These are phyloP conservation scores for Fusarium sp. DNA, from an alignment of 2,329 filamentous ascomycete species.

Conservation along the genomic window DNA sequence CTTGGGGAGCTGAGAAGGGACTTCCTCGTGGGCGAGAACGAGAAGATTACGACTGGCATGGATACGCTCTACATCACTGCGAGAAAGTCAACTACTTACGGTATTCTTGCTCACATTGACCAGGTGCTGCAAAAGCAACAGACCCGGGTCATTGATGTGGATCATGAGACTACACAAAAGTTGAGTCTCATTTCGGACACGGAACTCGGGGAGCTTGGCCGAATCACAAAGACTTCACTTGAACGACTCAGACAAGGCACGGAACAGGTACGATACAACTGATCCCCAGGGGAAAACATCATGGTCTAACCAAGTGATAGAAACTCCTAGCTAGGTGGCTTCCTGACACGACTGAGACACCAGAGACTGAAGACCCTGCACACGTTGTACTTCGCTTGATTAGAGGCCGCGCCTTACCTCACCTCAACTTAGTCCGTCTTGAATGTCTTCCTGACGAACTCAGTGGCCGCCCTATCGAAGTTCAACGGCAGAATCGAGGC, in stretches of 20 bases:
- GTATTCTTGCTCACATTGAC: slow-evolving; percentile 53
- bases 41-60: slow-evolving; percentile 40
- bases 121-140: slow-evolving; percentile 44
- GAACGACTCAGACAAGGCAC: slow-evolving; percentile 26
- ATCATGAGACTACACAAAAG: slow-evolving; percentile 23
- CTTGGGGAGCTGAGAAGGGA: slow-evolving; percentile 47
- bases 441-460: slow-evolving; percentile 38
- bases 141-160: slow-evolving; percentile 44
- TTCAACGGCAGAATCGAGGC: slow-evolving; percentile 48
- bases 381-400: slow-evolving; percentile 61
- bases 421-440: slow-evolving; percentile 15
- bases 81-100: slow-evolving; percentile 45
- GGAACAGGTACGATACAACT: slow-evolving; percentile 35
- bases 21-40: slow-evolving; percentile 48
- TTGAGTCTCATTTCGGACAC: slow-evolving; percentile 21
- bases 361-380: slow-evolving; percentile 53
- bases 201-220: slow-evolving; percentile 48
- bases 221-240: slow-evolving; percentile 50
- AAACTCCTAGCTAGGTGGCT: slow-evolving; percentile 58
- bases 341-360: slow-evolving; percentile 33
- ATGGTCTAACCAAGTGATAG: slow-evolving; percentile 38
- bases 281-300: background rate
- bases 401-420: slow-evolving; percentile 41
- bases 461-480: slow-evolving; percentile 30
- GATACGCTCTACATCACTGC: slow-evolving; percentile 46